Base-by-base conservation (phyloP, 2,329 filamentous ascomycete species). In the Metarhizium brunneum region DNA sequence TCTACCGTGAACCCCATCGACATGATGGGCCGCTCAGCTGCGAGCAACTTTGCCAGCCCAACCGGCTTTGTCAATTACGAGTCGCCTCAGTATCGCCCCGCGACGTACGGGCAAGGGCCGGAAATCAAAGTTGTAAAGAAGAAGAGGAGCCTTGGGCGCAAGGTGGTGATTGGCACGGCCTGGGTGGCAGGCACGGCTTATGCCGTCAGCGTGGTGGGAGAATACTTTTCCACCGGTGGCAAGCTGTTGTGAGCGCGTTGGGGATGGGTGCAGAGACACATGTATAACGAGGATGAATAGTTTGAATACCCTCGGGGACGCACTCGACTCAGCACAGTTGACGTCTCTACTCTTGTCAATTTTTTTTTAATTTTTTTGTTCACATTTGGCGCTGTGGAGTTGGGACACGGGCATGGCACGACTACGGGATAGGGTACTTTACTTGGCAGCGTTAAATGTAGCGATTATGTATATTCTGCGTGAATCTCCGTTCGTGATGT, bases 1-100 rank as follows among this genome's bases (percentile, higher is more conserved):
- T 38, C 54, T 13, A 47, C 56, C 6, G 65, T 82, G 60, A 86
- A 86, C 61, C 83, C 84, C 0, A 82, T 87, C 54, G 78, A 82
- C 62, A 76, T 78, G 73, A 79, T 76, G 64, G 74, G 76, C 50
- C 71, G 67, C 54, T 63, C 69, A 4, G 69, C 73, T 11, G 78
- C 80, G 5, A 81, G 81, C 4, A 78, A 79, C 53, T 86, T 84
- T 64, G 81, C 82, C 18, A 84, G 80, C 38, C 83, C 84, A 1
- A 86, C 83, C 1, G 84, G 83, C 0, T 87, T 84, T 62, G 79
- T 86, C 47, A 85, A 84, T 60, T 81, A 84, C 60, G 79, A 84
- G 3, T 62, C 65, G 10, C 67, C 72, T 13, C 67, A 71, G 38
- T 73, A 51, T 30, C 52, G 55, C 38, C 75, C 52, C 70, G 77